Conservation (phyloP, 108 stramenopile genomes). For the Asterionellopsis glacialis region DNA sequence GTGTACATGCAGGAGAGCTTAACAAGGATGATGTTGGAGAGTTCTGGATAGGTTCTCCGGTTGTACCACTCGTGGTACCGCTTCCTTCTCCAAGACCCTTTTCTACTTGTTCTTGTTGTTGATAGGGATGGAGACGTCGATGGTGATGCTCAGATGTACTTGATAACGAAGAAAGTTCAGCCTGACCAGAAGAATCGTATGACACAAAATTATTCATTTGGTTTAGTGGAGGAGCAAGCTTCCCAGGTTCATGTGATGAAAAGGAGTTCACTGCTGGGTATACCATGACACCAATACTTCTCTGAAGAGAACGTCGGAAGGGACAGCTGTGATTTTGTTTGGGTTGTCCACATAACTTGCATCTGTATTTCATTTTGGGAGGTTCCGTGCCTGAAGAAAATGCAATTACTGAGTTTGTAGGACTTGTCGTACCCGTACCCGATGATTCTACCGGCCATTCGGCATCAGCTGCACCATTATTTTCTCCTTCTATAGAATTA, state of each 20-base stretch:
- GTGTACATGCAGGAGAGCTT: not conserved
- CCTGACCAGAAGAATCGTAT: conserved; percentile 17
- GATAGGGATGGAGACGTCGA: too few species aligned
- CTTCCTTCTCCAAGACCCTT: not conserved
- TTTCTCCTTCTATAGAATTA: too few species aligned
- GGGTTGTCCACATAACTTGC: conserved; percentile 84
- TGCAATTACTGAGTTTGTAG: not conserved
- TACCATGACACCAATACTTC: conserved; percentile 79
- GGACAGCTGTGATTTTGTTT: conserved; percentile 80
- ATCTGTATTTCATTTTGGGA: conserved; percentile 37
- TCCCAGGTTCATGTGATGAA: conserved; percentile 65
- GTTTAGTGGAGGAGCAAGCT: conserved; percentile 53
- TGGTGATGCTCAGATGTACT: not conserved
- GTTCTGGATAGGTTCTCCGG: not conserved
- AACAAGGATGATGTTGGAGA: not conserved
- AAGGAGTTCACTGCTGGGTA: conserved; percentile 74
- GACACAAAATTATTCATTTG: conserved; percentile 86
- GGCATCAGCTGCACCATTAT: too few species aligned
- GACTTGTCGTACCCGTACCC: not conserved
- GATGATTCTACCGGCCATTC: not conserved
- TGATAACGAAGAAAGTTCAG: not conserved
- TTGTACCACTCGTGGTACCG: not conserved
- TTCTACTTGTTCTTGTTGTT: too few species aligned
- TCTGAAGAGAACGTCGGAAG: conserved; percentile 51
- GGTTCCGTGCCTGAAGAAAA: not conserved